Evolutionary conservation across 257 asterid genomes (phyloP).

Genomic region (Solanum clarkiae): DNA sequence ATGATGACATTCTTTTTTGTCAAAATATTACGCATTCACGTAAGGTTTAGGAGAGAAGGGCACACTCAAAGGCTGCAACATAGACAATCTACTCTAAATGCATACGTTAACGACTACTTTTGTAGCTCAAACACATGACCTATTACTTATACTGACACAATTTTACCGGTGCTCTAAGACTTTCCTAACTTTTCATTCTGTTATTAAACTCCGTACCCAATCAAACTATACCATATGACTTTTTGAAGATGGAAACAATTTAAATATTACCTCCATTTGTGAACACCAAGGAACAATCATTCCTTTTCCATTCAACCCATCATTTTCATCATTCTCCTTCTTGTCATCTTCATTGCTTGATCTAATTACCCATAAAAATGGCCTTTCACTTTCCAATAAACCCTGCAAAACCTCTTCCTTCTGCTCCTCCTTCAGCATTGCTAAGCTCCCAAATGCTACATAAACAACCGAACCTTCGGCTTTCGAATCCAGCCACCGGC

Average conservation of each 20-base stretch:
- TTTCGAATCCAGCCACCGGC: constrained; percentile 27
- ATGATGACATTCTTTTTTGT: no score
- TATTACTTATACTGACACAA: no score
- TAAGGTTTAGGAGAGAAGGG: no score
- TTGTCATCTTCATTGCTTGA: neutral
- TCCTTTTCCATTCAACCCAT: constrained; percentile 23
- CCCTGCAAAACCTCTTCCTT: constrained; percentile 46
- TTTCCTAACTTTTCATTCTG: neutral
- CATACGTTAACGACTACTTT: no score
- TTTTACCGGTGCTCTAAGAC: neutral
- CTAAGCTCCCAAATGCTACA: constrained; percentile 51
- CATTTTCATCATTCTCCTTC: constrained; percentile 4
- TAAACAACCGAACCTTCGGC: constrained; percentile 31
- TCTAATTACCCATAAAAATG: constrained; percentile 55
- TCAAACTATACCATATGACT: neutral
- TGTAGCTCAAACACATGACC: neutral
- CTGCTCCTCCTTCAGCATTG: constrained; percentile 8
- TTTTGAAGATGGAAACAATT: neutral
- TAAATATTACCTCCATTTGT: constrained; percentile 28
- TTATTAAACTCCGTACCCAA: neutral
- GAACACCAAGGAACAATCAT: constrained; percentile 50
- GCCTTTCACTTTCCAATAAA: constrained; percentile 14
- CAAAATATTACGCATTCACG: no score
- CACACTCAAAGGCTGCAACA: no score
- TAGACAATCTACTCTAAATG: no score